These are phyloP conservation scores for Zoysia matrella DNA, from an alignment of 202 grass and related monocot genomes.

Conservation along the genomic window DNA sequence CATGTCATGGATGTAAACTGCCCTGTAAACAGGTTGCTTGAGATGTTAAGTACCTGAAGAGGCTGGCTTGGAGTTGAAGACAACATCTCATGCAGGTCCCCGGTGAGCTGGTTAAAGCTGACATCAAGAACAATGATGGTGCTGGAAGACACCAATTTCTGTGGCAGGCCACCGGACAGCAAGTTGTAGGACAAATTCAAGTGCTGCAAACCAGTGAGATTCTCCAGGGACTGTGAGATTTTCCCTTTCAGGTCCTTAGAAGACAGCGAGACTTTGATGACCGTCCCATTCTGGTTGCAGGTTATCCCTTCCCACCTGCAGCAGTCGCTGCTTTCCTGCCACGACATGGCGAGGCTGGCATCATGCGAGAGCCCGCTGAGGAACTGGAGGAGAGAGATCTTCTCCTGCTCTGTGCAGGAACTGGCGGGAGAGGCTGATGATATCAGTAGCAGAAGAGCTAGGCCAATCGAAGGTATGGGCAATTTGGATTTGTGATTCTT, in stretches of 20 bases:
- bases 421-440: not conserved
- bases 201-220: conserved; percentile 37
- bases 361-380: conserved; percentile 21
- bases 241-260: conserved; percentile 40
- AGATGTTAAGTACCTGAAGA: conserved; percentile 61
- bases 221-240: conserved; percentile 41
- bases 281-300: conserved; percentile 29
- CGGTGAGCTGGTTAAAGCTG: conserved; percentile 41
- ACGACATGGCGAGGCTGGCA: not conserved
- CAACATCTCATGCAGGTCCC: conserved; percentile 22
- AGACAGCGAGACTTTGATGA: conserved; percentile 41
- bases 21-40: conserved; percentile 43
- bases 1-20: too few species aligned
- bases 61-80: conserved; percentile 1
- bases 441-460: conserved; percentile 44
- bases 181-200: conserved; percentile 59
- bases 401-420: conserved; percentile 63
- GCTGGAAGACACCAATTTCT: conserved; percentile 48
- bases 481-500: not conserved
- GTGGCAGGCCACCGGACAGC: conserved; percentile 44
- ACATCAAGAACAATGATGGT: conserved; percentile 14
- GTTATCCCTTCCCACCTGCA: conserved; percentile 68
- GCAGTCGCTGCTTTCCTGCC: conserved; percentile 33
- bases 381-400: conserved; percentile 61
- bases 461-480: not conserved